Percentiles rank a stretch among this genome's conserved stretches.
Conservation (phyloP, 1,139 yeast species). For the Lodderomyces orthopsilosis region DNA sequence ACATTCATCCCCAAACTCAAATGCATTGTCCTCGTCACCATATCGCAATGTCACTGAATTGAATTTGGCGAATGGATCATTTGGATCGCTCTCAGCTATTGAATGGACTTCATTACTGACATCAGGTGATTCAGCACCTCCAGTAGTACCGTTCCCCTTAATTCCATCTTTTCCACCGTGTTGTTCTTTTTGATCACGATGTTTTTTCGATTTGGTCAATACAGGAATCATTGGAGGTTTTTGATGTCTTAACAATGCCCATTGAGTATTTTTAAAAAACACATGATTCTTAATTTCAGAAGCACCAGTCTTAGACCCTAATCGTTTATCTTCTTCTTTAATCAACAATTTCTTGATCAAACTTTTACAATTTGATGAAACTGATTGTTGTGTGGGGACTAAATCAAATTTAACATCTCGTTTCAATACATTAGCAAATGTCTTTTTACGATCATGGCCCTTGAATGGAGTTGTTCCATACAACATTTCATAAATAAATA, state of each 20-base stretch:
- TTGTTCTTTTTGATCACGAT: too few relatives aligned
- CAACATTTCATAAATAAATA: constrained; percentile 86
- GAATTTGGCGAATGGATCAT: constrained; percentile 84
- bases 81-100: constrained; percentile 27
- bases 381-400: constrained; percentile 45
- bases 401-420: constrained; percentile 68
- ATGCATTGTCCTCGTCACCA: constrained; percentile 38
- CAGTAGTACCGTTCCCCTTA: neutral
- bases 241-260: constrained; percentile 92
- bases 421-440: constrained; percentile 84
- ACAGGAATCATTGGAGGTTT: constrained; percentile 95
- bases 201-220: constrained; percentile 49
- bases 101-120: constrained; percentile 18
- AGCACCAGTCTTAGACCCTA: constrained; percentile 93
- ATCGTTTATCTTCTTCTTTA: constrained; percentile 82
- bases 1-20: neutral
- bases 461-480: constrained; percentile 96
- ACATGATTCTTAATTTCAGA: constrained; percentile 88
- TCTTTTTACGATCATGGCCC: constrained; percentile 81
- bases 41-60: constrained; percentile 88
- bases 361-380: constrained; percentile 74
- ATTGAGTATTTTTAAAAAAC: constrained; percentile 85
- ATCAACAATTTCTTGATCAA: constrained; percentile 76
- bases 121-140: neutral
- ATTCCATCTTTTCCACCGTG: too few relatives aligned